Base-by-base conservation (phyloP, 345 rosid genomes). In the Zanthoxylum bungeanum region DNA sequence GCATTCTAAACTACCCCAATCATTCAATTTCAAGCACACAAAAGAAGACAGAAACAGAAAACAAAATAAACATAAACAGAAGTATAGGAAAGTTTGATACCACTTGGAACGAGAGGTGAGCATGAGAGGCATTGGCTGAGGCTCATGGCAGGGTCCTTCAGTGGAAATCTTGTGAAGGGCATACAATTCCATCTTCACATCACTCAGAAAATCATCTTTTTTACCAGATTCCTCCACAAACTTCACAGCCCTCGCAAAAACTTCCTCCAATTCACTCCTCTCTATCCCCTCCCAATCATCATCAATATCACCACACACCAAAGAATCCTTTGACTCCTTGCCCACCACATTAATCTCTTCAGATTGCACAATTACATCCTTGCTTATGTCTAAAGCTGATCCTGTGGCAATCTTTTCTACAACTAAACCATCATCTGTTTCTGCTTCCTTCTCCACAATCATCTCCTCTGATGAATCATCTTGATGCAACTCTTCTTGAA, bases 241-340 rank as follows among this genome's bases (percentile, higher is more conserved):
- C 21, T 81, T 86, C 0, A 78, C 87, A 61, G 93, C 91, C 64
- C 64, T 73, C 0, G 81, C 86, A 61, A 90, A 95, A 24, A 71
- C 69, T 59, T 83, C 84, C 84, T 90, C 93, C 77, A 88, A 70
- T 67, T 91, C 99, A 82, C 85, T 95, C 86, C 84, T 90, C 82
- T 90, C 99, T 53, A 95, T 89, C 50, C 97, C 96, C 64, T 92
- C 98, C 99, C 99, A 94, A 34, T 79, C 80, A 22, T 80, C 93
- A n/a, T n/a, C n/a, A n/a, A n/a, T n/a, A n/a, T n/a, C n/a, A 49
- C 79, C 81, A 34, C 71, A 71, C 47, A 21, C 66, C 74, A 61
- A 66, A 40, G 69, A 76, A 57, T 55, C 78, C 70, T 72, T 69
- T 70, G 65, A 31, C 66, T 50, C 75, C 47, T 47, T 63, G 72